phyloP scores from a whole-genome alignment of 1,139 yeast genomes.

The Geotrichum citri-aurantii region DNA sequence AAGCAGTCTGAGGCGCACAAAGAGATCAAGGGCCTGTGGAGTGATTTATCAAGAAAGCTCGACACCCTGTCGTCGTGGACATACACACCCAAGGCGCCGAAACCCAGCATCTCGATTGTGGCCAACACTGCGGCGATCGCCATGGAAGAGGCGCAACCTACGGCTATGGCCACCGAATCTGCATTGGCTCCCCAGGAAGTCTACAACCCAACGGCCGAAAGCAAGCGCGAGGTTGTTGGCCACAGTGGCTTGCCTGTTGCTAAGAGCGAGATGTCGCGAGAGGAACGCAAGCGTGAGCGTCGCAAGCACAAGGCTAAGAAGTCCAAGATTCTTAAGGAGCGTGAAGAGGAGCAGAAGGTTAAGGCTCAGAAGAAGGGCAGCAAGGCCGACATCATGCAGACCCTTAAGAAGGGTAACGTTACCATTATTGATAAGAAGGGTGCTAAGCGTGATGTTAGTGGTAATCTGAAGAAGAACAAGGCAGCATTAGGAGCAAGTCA shows the following conservation, averaged over 20 bases:
- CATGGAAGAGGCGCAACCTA: slow-evolving; percentile 97
- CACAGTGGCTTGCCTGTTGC: slow-evolving; percentile 79
- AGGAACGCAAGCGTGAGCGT: slow-evolving; percentile 82
- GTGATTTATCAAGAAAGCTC: slow-evolving; percentile 59
- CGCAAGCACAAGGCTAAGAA: slow-evolving; percentile 81
- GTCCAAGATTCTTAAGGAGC: slow-evolving; percentile 48
- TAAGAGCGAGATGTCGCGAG: slow-evolving; percentile 76
- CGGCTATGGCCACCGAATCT: slow-evolving; percentile 66
- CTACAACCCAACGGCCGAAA: slow-evolving; percentile 53
- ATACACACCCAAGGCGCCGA: slow-evolving; percentile 85
- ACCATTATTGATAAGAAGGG: slow-evolving; percentile 78
- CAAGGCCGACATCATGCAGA: slow-evolving; percentile 61
- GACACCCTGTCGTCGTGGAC: slow-evolving; percentile 91
- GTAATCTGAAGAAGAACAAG: slow-evolving; percentile 51
- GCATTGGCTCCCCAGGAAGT: slow-evolving; percentile 94
- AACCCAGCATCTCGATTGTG: slow-evolving; percentile 71
- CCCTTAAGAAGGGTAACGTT: slow-evolving; percentile 68
- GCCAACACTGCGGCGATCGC: slow-evolving; percentile 73
- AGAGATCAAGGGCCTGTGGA: slow-evolving; percentile 66
- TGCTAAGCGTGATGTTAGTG: slow-evolving; percentile 65
- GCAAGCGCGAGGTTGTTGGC: slow-evolving; percentile 58
- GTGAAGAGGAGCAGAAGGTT: slow-evolving; percentile 34
- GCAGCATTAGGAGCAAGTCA: slow-evolving; percentile 25
- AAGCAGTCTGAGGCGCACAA: slow-evolving; percentile 66
- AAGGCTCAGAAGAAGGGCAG: slow-evolving; percentile 46